Evolutionary conservation across 208 protist species (phyloP).

Genomic region (Trypanosoma boissoni): DNA sequence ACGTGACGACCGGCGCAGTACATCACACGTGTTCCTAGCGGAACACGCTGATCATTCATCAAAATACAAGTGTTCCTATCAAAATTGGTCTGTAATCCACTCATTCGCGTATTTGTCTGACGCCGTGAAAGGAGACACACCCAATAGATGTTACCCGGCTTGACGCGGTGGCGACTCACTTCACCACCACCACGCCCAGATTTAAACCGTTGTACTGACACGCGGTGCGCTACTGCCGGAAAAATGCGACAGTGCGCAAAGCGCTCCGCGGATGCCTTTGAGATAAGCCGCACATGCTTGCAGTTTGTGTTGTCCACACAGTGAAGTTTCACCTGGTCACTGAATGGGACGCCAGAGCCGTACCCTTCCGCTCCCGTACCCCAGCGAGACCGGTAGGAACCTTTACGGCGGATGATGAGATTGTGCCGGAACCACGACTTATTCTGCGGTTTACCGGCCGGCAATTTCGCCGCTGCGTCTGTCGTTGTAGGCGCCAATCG

Average conservation of each 20-base stretch:
- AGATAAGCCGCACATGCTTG: constrained; percentile 89
- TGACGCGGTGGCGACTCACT: constrained; percentile 66
- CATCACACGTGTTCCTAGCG: constrained; percentile 87
- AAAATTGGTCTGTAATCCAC: constrained; percentile 89
- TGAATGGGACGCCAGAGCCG: constrained; percentile 74
- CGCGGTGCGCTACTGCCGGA: constrained; percentile 83
- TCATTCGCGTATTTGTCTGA: constrained; percentile 85
- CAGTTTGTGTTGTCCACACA: constrained; percentile 93
- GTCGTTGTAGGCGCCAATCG: constrained; percentile 52
- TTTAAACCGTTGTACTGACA: constrained; percentile 89
- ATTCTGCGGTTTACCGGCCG: constrained; percentile 76
- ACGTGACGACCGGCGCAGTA: constrained; percentile 90
- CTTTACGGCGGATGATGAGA: constrained; percentile 83
- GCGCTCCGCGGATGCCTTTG: constrained; percentile 81
- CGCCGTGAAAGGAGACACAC: constrained; percentile 85
- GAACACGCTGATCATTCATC: constrained; percentile 90
- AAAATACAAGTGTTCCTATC: constrained; percentile 91
- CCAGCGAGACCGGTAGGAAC: constrained; percentile 82
- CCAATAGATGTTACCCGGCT: constrained; percentile 89
- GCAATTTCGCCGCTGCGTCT: constrained; percentile 83
- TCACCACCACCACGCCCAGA: constrained; percentile 61
- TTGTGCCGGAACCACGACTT: constrained; percentile 87
- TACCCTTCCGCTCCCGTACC: constrained; percentile 84
- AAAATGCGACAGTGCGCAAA: constrained; percentile 89
- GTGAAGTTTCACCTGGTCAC: constrained; percentile 89